Evolutionary conservation across 257 asterid species (phyloP).

Genomic region (Ocimum tenuiflorum): DNA sequence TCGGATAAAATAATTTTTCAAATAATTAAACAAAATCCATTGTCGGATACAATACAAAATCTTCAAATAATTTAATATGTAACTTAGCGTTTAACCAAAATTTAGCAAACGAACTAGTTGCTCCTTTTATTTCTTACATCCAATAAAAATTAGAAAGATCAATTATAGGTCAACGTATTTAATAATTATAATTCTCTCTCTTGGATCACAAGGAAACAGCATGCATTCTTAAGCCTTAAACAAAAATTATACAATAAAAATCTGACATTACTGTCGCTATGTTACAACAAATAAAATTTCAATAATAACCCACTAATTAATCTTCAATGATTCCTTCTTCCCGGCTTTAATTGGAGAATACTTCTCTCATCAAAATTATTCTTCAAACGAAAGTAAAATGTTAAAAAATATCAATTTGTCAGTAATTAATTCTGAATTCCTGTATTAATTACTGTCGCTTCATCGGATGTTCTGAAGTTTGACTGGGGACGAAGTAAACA

Average conservation of each 20-base stretch:
- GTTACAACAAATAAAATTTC: conserved; percentile 17
- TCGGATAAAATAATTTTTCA: no score
- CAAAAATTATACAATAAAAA: conserved; percentile 20
- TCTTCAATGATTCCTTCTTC: conserved; percentile 32
- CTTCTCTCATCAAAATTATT: conserved; percentile 22
- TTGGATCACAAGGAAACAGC: conserved; percentile 18
- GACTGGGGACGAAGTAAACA: neutral
- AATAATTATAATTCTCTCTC: conserved; percentile 7
- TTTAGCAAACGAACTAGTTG: no score
- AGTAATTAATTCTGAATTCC: conserved; percentile 25
- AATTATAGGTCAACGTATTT: neutral
- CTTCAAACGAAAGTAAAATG: conserved; percentile 22
- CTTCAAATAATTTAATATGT: no score
- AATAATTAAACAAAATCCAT: no score
- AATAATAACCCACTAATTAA: conserved; percentile 33
- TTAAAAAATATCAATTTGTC: conserved; percentile 26
- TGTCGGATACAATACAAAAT: no score
- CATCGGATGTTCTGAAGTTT: conserved; percentile 27
- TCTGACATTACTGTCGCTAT: conserved; percentile 43
- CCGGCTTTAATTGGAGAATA: conserved; percentile 31
- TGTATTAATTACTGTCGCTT: conserved; percentile 12
- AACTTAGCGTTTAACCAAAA: no score
- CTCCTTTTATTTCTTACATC: no score
- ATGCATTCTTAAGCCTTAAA: neutral
- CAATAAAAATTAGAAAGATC: neutral